Evolutionary conservation across 495 filamentous ascomycete species (phyloP).

Genomic region (Aspergillus leporis): DNA sequence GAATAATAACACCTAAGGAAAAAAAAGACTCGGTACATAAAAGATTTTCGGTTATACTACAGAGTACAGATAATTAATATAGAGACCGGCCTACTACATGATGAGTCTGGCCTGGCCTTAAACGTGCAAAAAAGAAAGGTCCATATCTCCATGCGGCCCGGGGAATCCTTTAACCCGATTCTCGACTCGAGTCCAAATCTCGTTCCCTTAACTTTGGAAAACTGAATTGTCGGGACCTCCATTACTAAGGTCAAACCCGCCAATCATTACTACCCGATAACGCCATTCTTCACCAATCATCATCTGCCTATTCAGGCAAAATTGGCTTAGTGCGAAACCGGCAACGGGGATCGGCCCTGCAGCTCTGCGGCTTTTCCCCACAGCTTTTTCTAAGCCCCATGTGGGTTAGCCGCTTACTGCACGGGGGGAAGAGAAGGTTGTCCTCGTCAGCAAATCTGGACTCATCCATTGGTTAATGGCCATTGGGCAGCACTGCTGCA

Average conservation of each 20-base stretch:
- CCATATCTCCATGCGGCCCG: too few relatives aligned
- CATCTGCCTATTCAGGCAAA: background rate
- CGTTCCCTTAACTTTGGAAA: background rate
- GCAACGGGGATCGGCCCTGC: slow-evolving; percentile 36
- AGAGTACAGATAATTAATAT: background rate
- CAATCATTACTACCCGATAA: slow-evolving; percentile 32
- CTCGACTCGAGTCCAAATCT: background rate
- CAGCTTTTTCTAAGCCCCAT: slow-evolving; percentile 16
- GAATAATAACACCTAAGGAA: too few relatives aligned
- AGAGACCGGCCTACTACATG: background rate
- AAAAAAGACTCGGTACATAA: background rate
- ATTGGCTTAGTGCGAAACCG: slow-evolving; percentile 26
- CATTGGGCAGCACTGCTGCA: slow-evolving; percentile 6
- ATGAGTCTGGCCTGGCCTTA: background rate
- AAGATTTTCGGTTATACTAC: too few relatives aligned
- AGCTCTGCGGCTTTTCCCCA: slow-evolving; percentile 29
- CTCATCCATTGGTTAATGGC: background rate
- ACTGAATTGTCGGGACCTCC: background rate
- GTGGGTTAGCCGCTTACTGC: slow-evolving; percentile 5
- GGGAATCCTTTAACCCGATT: background rate
- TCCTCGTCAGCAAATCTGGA: background rate
- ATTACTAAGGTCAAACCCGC: slow-evolving; percentile 12
- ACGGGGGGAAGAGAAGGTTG: background rate
- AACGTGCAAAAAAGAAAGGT: background rate
- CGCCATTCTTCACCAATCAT: slow-evolving; percentile 25